Base-by-base conservation (phyloP, 208 protist genomes). In the Acanthamoeba quina region DNA sequence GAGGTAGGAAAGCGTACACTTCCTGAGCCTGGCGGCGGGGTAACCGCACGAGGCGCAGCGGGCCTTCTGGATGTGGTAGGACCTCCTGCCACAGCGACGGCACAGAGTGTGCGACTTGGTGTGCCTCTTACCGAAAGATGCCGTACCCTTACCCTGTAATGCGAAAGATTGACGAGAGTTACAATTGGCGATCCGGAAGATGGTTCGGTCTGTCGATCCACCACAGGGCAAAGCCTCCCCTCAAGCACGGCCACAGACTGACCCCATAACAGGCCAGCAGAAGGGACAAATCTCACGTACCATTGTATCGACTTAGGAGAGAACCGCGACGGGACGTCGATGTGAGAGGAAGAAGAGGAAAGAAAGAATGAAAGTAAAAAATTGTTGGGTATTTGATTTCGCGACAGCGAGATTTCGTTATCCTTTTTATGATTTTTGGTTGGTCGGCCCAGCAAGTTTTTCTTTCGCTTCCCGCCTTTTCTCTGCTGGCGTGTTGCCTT, bases 11-110 rank as follows among this genome's bases (percentile, higher is more conserved):
- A 56, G 62, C 96, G 49, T 94, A 98, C 96, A 98, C 56, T 88
- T 98, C 94, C 99, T 97, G 95, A 98, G 98, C 94, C 98, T 98
- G 49, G 99, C 95, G 64, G 98, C 97, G 70, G 99, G 99, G 98
- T 98, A 99, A 85, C 98, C 99, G 97, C 99, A 99, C 82, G 99
- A 98, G 95, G 98, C 98, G 97, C 99, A 99, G 47, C 96, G 97
- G 96, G 98, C 96, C 98, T 99, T 99, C 98, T 99, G 99, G 82
- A 99, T 97, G 97, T 99, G 99, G 97, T 98, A 99, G 19, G 99
- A 97, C 94, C 99, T 97, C 78, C 97, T 95, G 78, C 99, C 99
- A 97, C 99, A 99, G 96, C 99, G 98, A 92, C 97, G 96, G 98
- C 99, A 99, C 88, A 99, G 96, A 92, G 98, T 99, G 98, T 99